A percentile compares a stretch with the other conserved stretches of the same genome.
Conservation (phyloP, 192 early-diverging fungal species). For the Backusella tarrabulga region DNA sequence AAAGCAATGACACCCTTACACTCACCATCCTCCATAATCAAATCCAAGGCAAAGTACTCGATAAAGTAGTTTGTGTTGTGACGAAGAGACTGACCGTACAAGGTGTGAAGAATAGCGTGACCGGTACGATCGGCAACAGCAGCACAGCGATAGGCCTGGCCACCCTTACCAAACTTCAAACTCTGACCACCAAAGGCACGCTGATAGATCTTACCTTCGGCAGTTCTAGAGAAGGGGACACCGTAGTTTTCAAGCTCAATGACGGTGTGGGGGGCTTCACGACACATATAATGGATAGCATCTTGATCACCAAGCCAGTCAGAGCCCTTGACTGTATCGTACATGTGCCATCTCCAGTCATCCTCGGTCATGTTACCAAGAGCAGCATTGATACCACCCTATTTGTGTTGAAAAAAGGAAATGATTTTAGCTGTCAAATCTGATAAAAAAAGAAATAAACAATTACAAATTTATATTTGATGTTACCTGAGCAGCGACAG, state of each 20-base stretch:
- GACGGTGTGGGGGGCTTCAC: slow-evolving; percentile 93
- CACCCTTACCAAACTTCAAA: slow-evolving; percentile 95
- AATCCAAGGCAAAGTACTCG: slow-evolving; percentile 98
- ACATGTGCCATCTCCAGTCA: slow-evolving; percentile 99
- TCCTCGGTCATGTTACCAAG: slow-evolving; percentile 99
- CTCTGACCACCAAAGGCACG: slow-evolving; percentile 98
- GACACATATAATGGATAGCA: slow-evolving; percentile 99
- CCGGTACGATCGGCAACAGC: slow-evolving; percentile 98
- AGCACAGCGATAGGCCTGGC: slow-evolving; percentile 97
- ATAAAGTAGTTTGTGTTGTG: slow-evolving; percentile 98
- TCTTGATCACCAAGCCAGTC: slow-evolving; percentile 99
- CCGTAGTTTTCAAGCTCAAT: slow-evolving; percentile 98
- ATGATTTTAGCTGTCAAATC: not conserved
- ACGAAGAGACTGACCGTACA: slow-evolving; percentile 95
- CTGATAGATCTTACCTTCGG: slow-evolving; percentile 98
- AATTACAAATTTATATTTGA: not conserved
- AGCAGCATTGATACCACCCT: slow-evolving; percentile 98
- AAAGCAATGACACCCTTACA: slow-evolving; percentile 97
- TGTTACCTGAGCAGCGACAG: slow-evolving; percentile 89
- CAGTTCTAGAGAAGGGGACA: slow-evolving; percentile 96
- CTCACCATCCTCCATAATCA: slow-evolving; percentile 98
- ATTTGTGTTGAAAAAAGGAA: slow-evolving; percentile 4
- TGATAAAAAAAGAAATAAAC: not conserved
- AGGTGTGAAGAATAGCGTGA: slow-evolving; percentile 95
- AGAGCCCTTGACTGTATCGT: slow-evolving; percentile 98